phyloP scores from a whole-genome alignment of 2,329 filamentous ascomycete genomes.

The Neofusicoccum cordaticola region DNA sequence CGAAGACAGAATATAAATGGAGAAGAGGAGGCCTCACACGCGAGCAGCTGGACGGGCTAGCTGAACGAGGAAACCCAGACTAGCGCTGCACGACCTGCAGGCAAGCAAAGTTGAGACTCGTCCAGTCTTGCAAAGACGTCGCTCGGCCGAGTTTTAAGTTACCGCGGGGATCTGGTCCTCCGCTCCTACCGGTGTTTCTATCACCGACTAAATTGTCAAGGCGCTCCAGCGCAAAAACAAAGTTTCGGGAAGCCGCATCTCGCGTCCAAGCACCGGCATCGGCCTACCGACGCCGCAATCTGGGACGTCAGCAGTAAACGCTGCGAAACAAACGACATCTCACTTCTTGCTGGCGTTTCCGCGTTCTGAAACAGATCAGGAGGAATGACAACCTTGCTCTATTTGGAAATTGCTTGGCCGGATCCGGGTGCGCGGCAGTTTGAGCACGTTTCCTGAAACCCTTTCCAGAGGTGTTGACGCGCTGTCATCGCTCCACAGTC shows the following conservation, averaged over 20 bases:
- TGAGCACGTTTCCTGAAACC: background rate
- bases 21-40: background rate
- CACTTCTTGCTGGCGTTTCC: background rate
- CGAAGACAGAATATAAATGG: background rate
- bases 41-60: no score
- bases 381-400: background rate
- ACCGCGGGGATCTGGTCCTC: no score
- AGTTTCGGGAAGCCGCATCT: background rate
- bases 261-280: background rate
- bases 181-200: background rate
- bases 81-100: background rate
- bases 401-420: background rate
- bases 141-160: background rate
- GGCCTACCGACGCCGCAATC: background rate
- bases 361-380: background rate
- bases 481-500: background rate
- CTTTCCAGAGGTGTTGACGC: background rate
- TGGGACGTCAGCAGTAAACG: background rate
- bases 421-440: background rate
- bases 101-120: background rate
- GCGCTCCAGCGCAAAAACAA: background rate
- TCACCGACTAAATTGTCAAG: background rate
- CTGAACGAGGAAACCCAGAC: no score
- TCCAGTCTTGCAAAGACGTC: background rate
- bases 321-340: background rate